Conservation (phyloP, 345 rosid species). For the Punica granatum region DNA sequence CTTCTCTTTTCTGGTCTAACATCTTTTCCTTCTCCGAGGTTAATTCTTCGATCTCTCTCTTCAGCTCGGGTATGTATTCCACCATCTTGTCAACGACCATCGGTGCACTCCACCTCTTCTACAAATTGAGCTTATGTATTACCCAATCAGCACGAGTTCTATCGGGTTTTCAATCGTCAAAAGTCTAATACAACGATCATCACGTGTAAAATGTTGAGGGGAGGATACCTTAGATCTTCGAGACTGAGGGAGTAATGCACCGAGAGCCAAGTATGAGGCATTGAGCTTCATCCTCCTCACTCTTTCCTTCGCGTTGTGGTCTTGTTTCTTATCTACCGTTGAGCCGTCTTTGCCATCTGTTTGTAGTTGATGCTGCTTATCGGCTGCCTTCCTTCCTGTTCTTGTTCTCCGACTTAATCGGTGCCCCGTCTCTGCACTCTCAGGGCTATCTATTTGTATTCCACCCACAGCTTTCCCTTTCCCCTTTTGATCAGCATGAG, state of each 20-base stretch:
- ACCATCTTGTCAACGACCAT: conserved; percentile 21
- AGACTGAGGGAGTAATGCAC: conserved; percentile 25
- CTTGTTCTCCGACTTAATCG: neutral
- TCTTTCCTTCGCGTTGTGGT: conserved; percentile 35
- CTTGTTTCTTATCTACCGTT: conserved; percentile 15
- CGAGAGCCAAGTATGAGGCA: conserved; percentile 24
- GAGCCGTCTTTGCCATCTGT: conserved; percentile 5
- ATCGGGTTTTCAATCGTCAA: neutral
- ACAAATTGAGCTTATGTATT: neutral
- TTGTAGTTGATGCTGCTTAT: neutral
- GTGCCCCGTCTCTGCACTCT: neutral
- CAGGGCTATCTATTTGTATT: neutral
- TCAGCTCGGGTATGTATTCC: conserved; percentile 30
- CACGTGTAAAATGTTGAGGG: neutral
- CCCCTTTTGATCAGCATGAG: neutral
- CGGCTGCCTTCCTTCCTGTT: neutral
- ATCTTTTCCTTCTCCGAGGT: conserved; percentile 19
- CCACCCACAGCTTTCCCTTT: neutral
- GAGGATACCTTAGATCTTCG: conserved; percentile 21
- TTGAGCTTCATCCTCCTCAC: conserved; percentile 29
- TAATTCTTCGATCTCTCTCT: conserved; percentile 22
- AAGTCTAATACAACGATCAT: neutral
- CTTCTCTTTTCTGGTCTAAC: neutral
- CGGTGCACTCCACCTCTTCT: conserved; percentile 26
- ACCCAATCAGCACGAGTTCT: neutral